Percentiles rank a stretch among this genome's conserved stretches.
These are phyloP conservation scores for Piloderma croceum DNA, from an alignment of 768 basidiomycete genomes.

Conservation along the genomic window DNA sequence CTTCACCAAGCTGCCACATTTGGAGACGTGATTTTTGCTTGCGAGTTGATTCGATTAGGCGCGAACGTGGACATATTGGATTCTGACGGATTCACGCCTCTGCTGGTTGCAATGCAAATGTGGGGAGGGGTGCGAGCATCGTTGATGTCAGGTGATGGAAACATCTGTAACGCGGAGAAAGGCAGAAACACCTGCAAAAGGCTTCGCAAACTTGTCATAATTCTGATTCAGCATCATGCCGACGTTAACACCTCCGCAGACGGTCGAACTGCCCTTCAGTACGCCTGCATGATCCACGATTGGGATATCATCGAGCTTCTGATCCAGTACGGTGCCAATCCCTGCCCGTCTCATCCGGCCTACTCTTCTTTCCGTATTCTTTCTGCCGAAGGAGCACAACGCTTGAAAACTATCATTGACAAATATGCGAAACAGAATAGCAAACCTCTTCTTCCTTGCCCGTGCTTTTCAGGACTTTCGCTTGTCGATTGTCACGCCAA, in stretches of 20 bases:
- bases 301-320: background rate
- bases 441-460: no score
- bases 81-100: background rate
- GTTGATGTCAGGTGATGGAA: background rate
- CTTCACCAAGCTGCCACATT: background rate
- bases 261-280: background rate
- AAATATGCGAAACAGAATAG: no score
- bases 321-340: background rate
- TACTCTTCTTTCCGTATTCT: no score
- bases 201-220: background rate
- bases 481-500: background rate
- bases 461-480: background rate
- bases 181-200: background rate
- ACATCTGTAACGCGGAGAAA: background rate
- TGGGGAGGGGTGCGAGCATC: no score
- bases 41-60: background rate
- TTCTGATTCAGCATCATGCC: background rate
- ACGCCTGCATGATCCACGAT: background rate
- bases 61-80: background rate
- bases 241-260: background rate
- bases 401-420: no score
- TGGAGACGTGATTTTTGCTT: background rate
- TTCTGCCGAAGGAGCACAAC: no score
- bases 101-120: background rate
- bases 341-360: background rate